phyloP scores from a whole-genome alignment of 2,329 filamentous ascomycete genomes.

The Lachnellula occidentalis region DNA sequence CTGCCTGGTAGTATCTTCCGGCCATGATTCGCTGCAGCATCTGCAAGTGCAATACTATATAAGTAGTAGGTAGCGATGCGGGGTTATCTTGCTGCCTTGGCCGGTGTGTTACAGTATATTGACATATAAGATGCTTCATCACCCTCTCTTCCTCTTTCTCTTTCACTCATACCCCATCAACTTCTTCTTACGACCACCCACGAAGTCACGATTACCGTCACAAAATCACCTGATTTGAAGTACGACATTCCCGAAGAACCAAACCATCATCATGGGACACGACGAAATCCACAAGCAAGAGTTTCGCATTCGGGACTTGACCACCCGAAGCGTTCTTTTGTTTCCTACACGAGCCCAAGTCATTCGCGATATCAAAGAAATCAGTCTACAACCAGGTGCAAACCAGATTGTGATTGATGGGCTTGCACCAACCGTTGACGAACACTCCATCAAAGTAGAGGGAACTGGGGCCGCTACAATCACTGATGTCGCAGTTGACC shows the following conservation, averaged over 20 bases:
- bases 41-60: background rate
- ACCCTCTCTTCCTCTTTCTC: background rate
- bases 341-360: slow-evolving; percentile 58
- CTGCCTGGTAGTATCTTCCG: background rate
- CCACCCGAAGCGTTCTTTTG: slow-evolving; percentile 56
- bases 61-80: too few relatives aligned
- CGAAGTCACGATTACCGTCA: background rate
- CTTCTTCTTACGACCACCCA: too few relatives aligned
- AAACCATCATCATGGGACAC: slow-evolving; percentile 15
- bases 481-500: slow-evolving; percentile 56
- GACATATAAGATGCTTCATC: background rate
- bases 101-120: background rate
- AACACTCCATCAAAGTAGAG: slow-evolving; percentile 55
- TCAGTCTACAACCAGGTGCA: slow-evolving; percentile 46
- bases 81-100: background rate
- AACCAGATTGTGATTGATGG: slow-evolving; percentile 54
- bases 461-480: slow-evolving; percentile 53
- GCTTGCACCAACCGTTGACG: slow-evolving; percentile 47
- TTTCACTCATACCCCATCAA: background rate
- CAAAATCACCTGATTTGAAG: background rate
- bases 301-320: slow-evolving; percentile 51
- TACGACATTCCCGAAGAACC: background rate
- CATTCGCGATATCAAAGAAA: slow-evolving; percentile 51
- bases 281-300: slow-evolving; percentile 35
- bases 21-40: background rate